A percentile compares a stretch with the other conserved stretches of the same genome.
These are phyloP conservation scores for Melanopsichium pennsylvanicum DNA, from an alignment of 1,284 basidiomycete species.

Conservation along the genomic window DNA sequence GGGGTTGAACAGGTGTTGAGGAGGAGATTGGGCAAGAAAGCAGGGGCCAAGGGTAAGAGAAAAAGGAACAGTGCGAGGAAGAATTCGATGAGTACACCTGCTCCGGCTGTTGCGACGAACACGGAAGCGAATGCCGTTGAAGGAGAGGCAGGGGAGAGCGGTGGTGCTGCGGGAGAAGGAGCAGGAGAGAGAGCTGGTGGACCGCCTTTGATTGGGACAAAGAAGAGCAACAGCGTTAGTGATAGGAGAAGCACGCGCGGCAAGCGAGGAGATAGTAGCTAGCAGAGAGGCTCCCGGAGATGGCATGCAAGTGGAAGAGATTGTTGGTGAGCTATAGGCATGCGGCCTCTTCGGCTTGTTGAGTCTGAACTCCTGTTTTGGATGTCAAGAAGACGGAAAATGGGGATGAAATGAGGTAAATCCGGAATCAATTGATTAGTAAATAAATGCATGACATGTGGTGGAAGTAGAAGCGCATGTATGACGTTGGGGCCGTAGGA, in stretches of 20 bases:
- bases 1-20: constrained; percentile 43
- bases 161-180: not conserved
- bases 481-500: no score
- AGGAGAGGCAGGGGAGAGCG: not conserved
- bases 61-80: constrained; percentile 26
- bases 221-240: constrained; percentile 19
- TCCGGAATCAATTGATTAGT: no score
- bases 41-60: constrained; percentile 17
- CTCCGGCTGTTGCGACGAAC: constrained; percentile 1
- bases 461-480: no score
- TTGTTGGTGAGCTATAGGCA: constrained; percentile 38
- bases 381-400: no score
- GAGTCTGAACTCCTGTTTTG: no score
- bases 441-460: no score
- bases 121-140: constrained; percentile 1
- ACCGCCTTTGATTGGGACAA: constrained; percentile 24
- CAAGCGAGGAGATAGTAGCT: constrained; percentile 4
- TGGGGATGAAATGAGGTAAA: no score
- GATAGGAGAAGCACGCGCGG: constrained; percentile 15
- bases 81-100: constrained; percentile 16
- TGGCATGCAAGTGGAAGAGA: constrained; percentile 37
- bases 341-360: no score
- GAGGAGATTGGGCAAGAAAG: constrained; percentile 34
- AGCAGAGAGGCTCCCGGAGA: constrained; percentile 28
- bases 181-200: constrained; percentile 4